A percentile compares a stretch with the other conserved stretches of the same genome.
These are phyloP conservation scores for Exophiala dermatitidis DNA, from an alignment of 2,329 filamentous ascomycete species.

Conservation along the genomic window DNA sequence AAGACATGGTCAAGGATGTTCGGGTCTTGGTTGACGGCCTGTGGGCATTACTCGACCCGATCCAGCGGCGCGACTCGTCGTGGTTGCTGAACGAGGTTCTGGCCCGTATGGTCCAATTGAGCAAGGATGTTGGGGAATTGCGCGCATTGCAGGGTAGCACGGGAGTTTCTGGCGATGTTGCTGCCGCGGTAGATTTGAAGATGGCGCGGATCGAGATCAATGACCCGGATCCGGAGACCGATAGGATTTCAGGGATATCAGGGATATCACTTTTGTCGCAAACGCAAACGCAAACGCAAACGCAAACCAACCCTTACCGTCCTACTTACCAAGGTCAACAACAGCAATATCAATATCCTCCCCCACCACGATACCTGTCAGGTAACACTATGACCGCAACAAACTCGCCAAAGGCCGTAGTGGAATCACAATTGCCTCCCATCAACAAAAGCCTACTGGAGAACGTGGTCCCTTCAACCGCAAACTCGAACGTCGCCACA, in stretches of 20 bases:
- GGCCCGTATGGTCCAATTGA: background rate
- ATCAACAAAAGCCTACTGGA: background rate
- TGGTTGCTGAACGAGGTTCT: background rate
- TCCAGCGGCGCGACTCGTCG: background rate
- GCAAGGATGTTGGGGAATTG: background rate
- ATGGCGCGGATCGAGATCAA: background rate
- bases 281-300: background rate
- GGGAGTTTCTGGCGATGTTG: background rate
- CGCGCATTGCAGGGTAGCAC: background rate
- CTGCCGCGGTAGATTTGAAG: background rate
- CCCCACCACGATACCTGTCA: background rate
- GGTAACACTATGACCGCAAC: background rate
- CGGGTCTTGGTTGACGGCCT: constrained; percentile 1
- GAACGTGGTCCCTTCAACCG: background rate
- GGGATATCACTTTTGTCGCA: background rate
- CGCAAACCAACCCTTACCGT: too few relatives aligned
- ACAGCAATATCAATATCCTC: background rate
- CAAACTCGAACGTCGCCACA: background rate
- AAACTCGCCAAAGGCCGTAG: background rate
- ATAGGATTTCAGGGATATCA: background rate
- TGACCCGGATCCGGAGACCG: background rate
- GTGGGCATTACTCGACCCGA: background rate
- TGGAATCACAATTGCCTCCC: background rate
- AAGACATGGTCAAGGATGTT: background rate
- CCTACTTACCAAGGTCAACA: too few relatives aligned